A percentile compares a stretch with the other conserved stretches of the same genome.
phyloP scores from a whole-genome alignment of 129 eudicot species.

The Smallanthus sonchifolius region DNA sequence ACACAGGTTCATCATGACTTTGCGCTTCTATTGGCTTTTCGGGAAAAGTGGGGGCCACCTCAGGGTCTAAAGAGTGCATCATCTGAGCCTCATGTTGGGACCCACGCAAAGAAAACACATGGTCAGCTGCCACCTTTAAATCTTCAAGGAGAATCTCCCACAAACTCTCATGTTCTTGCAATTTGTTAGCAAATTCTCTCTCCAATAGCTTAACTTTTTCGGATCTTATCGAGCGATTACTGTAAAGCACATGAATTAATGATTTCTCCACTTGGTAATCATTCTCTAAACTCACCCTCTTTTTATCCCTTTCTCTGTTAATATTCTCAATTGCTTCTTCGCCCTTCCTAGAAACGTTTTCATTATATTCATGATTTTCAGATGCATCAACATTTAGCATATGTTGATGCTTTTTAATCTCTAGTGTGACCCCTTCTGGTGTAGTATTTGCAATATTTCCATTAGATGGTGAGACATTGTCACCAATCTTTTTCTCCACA shows the following conservation, averaged over 20 bases:
- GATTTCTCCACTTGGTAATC: neutral
- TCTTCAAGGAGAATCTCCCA: constrained; percentile 19
- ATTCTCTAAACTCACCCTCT: neutral
- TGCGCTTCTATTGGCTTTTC: constrained; percentile 11
- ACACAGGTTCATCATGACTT: too few species aligned
- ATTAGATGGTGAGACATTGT: constrained; percentile 25
- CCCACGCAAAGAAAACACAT: too few species aligned
- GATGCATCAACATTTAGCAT: neutral
- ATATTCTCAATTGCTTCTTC: constrained; percentile 7
- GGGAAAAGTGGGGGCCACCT: constrained; percentile 10
- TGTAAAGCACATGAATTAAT: neutral
- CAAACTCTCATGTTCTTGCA: constrained; percentile 10
- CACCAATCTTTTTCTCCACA: constrained; percentile 21
- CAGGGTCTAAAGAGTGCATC: constrained; percentile 11
- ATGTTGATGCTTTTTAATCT: neutral
- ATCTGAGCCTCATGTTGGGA: too few species aligned
- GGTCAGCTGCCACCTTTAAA: neutral
- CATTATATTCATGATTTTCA: constrained; percentile 8
- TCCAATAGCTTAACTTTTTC: constrained; percentile 4
- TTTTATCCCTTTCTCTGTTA: constrained; percentile 9
- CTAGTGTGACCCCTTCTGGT: constrained; percentile 7
- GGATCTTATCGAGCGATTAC: constrained; percentile 7
- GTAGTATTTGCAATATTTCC: constrained; percentile 17
- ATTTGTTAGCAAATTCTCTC: neutral
- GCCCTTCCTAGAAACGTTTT: neutral